Evolutionary conservation across 495 filamentous ascomycete genomes (phyloP), one percentile per base, ranked within the genome.

Genomic region (Lasiosphaeris hirsuta): DNA sequence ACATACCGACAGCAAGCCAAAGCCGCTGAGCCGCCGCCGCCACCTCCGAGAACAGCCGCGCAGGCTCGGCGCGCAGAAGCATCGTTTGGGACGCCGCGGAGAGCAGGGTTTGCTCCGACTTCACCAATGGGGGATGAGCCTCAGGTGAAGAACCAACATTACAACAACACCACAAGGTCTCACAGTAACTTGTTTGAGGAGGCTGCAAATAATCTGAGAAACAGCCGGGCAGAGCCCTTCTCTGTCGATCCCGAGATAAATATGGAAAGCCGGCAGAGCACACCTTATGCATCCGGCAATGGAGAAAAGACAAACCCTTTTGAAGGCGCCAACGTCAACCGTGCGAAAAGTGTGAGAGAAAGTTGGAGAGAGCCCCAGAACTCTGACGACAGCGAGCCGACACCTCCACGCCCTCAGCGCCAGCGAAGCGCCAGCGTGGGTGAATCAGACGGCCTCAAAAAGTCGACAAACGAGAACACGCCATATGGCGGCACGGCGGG

Each of bases 271-370:
- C 80, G 89, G 9, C 70, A 80, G 19, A 84, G 89, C 54, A 88
- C 85, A 7, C 83, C 86, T 0, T 94, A 96, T 65, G 79, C 84
- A 37, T 81, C 78, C 3, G 70, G 81, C 33, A 81, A 84, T 49
- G 89, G 89, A 13, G 90, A 94, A 65, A 88, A 81, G 74, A 86
- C 84, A 0, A 78, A 79, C 44, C 71, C 77, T 0, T 79, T 79
- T 42, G 79, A 80, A 43, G 71, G 66, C 10, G 65, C 60, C 51
- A 67, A 59, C 43, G 42, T 77, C 13, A 68, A 66, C 55, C 66
- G 75, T 11, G 70, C 73, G 10, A 78, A 71, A 63, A 76, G 71
- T 60, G 72, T 63, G 47, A 64, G 64, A 14, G 68, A 70, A 11
- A 51, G 52, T 39, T 57, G 51, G 17, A 59, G 57, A 19, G 46